Percentiles rank a stretch among this genome's conserved stretches.
These are phyloP conservation scores for Cutaneotrichosporon daszewskae DNA, from an alignment of 1,284 basidiomycete species.

Conservation along the genomic window DNA sequence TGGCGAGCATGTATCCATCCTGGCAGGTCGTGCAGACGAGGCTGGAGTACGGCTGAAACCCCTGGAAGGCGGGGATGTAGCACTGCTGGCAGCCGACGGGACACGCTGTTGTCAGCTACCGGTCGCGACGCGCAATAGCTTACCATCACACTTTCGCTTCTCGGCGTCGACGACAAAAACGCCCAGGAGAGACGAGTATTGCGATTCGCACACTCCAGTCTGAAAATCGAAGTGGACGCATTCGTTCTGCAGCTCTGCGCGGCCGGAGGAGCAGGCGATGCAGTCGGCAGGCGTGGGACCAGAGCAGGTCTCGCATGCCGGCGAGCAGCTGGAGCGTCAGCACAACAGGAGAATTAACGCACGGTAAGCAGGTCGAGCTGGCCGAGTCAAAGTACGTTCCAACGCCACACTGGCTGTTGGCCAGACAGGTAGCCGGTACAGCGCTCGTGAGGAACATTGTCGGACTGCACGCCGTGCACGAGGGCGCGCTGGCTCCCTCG, in stretches of 20 bases:
- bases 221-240: slow-evolving; percentile 44
- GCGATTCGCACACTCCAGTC: slow-evolving; percentile 46
- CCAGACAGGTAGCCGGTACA: slow-evolving; percentile 30
- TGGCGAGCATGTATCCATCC: slow-evolving; percentile 45
- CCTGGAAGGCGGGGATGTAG: slow-evolving; percentile 39
- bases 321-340: slow-evolving; percentile 32
- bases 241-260: slow-evolving; percentile 30
- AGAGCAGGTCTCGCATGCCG: slow-evolving; percentile 44
- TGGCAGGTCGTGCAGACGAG: slow-evolving; percentile 44
- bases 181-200: slow-evolving; percentile 25
- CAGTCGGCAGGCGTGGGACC: slow-evolving; percentile 39
- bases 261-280: slow-evolving; percentile 34
- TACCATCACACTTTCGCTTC: slow-evolving; percentile 47
- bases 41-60: slow-evolving; percentile 21
- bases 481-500: slow-evolving; percentile 18
- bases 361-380: slow-evolving; percentile 30
- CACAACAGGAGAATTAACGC: slow-evolving; percentile 8
- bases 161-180: slow-evolving; percentile 41
- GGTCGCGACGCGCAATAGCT: slow-evolving; percentile 11
- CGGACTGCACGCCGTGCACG: slow-evolving; percentile 32
- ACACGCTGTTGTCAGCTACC: slow-evolving; percentile 33
- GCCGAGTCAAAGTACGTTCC: slow-evolving; percentile 38
- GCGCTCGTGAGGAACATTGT: slow-evolving; percentile 25
- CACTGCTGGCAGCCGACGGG: slow-evolving; percentile 45
- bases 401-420: slow-evolving; percentile 26